Conservation (phyloP, 345 rosid species). For the Murraya koenigii region DNA sequence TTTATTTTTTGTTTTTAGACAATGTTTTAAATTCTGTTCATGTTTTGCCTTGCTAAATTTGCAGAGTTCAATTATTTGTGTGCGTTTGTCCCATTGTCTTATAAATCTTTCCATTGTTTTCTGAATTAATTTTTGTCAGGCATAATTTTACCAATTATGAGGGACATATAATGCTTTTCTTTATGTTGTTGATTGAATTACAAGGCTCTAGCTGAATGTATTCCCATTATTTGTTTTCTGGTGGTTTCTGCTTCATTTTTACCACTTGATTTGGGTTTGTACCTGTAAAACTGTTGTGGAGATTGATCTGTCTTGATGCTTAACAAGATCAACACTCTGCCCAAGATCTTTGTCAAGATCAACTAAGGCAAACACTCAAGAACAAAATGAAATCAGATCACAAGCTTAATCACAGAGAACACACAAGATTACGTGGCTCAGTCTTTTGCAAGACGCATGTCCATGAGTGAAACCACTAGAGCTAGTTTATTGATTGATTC, state of each 20-base stretch:
- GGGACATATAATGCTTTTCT: background rate
- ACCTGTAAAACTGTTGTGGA: background rate
- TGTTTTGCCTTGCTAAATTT: background rate
- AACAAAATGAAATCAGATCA: too few species aligned
- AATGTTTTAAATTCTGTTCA: background rate
- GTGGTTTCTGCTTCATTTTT: background rate
- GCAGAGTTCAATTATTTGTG: background rate
- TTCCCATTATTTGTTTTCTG: background rate
- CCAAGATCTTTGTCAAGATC: too few species aligned
- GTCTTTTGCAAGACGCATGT: too few species aligned
- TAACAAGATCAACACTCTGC: too few species aligned
- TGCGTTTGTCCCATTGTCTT: background rate
- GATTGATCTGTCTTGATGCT: too few species aligned
- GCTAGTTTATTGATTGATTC: too few species aligned
- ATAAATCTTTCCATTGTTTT: background rate
- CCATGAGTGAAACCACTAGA: too few species aligned
- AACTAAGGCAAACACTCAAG: too few species aligned
- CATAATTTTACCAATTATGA: background rate
- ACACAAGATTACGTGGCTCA: too few species aligned
- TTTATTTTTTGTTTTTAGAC: background rate
- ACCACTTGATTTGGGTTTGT: background rate
- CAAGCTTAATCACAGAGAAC: too few species aligned
- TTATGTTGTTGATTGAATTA: background rate
- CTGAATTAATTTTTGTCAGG: background rate
- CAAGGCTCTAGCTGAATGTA: background rate